Percentiles rank a stretch among this genome's conserved stretches.
Evolutionary conservation across 371 early-diverging fungal genomes (phyloP).

Genomic region (Lichtheimia hyalospora): DNA sequence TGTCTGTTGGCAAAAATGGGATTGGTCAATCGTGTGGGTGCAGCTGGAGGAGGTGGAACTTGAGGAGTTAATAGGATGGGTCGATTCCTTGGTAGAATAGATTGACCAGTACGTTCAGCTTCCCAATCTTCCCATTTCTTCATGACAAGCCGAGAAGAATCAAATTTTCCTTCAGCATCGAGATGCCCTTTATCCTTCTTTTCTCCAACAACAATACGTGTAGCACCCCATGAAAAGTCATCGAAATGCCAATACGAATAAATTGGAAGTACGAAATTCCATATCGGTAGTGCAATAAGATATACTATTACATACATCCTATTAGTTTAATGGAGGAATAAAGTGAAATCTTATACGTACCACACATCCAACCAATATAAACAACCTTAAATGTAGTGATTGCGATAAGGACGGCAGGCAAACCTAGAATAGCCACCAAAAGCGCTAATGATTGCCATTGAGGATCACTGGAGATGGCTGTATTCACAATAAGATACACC

Average conservation of each 20-base stretch:
- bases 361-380: conserved; percentile 78
- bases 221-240: conserved; percentile 94
- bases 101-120: conserved; percentile 51
- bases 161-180: conserved; percentile 62
- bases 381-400: conserved; percentile 80
- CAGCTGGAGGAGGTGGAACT: conserved; percentile 1
- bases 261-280: conserved; percentile 92
- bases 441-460: conserved; percentile 69
- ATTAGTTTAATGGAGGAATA: not conserved
- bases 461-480: conserved; percentile 48
- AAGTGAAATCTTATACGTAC: conserved; percentile 25
- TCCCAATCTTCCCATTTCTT: conserved; percentile 76
- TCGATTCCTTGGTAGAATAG: conserved; percentile 1
- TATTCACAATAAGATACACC: conserved; percentile 48
- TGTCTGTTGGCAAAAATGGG: conserved; percentile 10
- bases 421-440: conserved; percentile 66
- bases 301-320: conserved; percentile 35
- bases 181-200: conserved; percentile 60
- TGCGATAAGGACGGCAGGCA: conserved; percentile 86
- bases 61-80: not conserved
- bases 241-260: conserved; percentile 98
- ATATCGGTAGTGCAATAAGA: conserved; percentile 81
- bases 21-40: not conserved
- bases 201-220: conserved; percentile 75
- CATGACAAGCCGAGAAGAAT: conserved; percentile 62